Conservation (phyloP, 192 early-diverging fungal genomes). For the Oehlia diaphana region DNA sequence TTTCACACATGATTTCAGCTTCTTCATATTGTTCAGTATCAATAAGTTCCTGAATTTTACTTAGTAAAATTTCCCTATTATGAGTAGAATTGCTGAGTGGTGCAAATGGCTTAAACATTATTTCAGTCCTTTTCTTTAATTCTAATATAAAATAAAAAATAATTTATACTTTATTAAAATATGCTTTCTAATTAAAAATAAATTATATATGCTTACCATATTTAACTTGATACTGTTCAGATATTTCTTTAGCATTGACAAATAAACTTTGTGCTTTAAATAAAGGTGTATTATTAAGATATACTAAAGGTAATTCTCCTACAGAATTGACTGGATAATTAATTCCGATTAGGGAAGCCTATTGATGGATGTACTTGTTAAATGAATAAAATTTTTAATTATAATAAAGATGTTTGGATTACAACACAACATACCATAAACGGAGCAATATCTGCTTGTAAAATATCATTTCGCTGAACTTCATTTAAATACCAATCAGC, state of each 20-base stretch:
- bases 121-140: conserved; percentile 70
- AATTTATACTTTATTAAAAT: neutral
- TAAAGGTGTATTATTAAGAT: conserved; percentile 67
- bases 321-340: conserved; percentile 93
- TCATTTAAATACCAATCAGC: conserved; percentile 65
- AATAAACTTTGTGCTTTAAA: conserved; percentile 78
- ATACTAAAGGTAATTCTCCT: conserved; percentile 81
- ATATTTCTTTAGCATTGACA: conserved; percentile 82
- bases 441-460: conserved; percentile 95
- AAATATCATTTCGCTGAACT: conserved; percentile 76
- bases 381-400: neutral
- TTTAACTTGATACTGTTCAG: conserved; percentile 87
- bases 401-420: conserved; percentile 13
- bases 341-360: conserved; percentile 83
- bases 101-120: conserved; percentile 78
- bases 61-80: conserved; percentile 51
- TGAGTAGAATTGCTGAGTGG: conserved; percentile 59
- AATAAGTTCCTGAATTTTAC: conserved; percentile 63
- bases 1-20: conserved; percentile 66
- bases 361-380: conserved; percentile 3
- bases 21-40: conserved; percentile 57
- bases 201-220: conserved; percentile 41
- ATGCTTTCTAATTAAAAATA: neutral
- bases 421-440: conserved; percentile 67
- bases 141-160: conserved; percentile 39